Base-by-base conservation (phyloP, 139 green algal genomes). In the Chlamydomonas applanata region DNA sequence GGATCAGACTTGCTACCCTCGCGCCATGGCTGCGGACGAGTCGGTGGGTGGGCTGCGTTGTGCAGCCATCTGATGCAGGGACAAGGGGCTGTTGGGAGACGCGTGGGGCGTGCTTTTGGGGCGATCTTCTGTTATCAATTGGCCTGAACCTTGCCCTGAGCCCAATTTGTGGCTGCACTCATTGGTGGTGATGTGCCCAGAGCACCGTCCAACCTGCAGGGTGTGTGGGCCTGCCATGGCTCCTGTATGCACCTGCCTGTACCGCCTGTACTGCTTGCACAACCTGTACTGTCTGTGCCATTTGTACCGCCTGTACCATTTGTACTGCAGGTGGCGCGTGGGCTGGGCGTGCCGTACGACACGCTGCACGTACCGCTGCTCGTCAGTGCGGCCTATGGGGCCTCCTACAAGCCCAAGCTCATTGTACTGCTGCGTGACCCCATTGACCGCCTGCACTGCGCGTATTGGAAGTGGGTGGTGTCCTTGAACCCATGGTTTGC, bases 401-500 rank as follows among this genome's bases (percentile, higher is more conserved):
- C 32, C 2, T 19, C 33, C 5, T 25, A 25, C 52, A 61, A 61
- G 35, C 76, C 77, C 32, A 81, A 71, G 56, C 57, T 86, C 63
- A 73, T 83, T 36, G 63, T 83, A 32, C 27, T 86, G 44, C 60
- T 74, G 56, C 76, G 81, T 5, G 56, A 86, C 61, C 81, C 81
- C 27, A 59, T 81, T 1, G 64, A 60, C 2, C 76, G 81, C 16
- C 63, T 86, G 9, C 72, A 74, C 63, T 75, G 56, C 17, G 76
- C 81, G 20, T 86, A 72, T 76, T 69, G 65, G 14, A 49, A 52
- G 44, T 85, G 25, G 29, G 59, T 66, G n/a, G 24, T 11, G 53
- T 17, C 17, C 14, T 56, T 56, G 14, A 17, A 24, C 14, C 46
- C 14, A 24, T 56, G 14, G 46, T 56, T 24, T 56, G 46, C 46